Evolutionary conservation across 345 rosid genomes (phyloP), one percentile per base, ranked within the genome.

Genomic region (Salix viminalis): DNA sequence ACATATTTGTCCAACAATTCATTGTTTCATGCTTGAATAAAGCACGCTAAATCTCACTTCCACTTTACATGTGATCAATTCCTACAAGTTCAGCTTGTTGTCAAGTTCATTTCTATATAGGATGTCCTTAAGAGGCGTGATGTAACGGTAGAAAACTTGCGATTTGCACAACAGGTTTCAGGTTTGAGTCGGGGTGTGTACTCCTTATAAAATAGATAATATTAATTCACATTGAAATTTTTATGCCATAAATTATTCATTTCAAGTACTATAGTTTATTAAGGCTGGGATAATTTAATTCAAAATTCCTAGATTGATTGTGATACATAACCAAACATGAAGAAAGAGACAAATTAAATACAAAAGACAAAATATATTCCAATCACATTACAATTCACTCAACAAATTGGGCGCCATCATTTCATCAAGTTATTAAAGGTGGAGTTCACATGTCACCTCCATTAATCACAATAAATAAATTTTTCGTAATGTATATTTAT

Each of bases 401-500:
- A 54, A 30, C 32, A 30, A 3, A 30, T 30, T 30, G 32, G 4
- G 32, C 11, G 32, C 24, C 60, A 54, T 54, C 60, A 54, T 54
- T 54, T 54, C 24, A 54, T 54, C 9, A 21, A 21, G 23, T 21
- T 21, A 54, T n/a, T 54, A 19, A 21, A 54, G 60, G 60, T 50
- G 2, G 56, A 16, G 56, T 21, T 54, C 23, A 23, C 60, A 54
- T 54, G 60, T 54, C 60, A 21, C 60, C 21, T 54, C 60, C 8
- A 54, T 21, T 34, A 34, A 34, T 4, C 37, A 34, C 1, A 5
- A 0, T 32, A 34, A 5, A 0, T 32, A 34, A 34, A 5, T 34
- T 34, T 0, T 34, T 5, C 0, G 0, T 34, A 34, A 34, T 1
- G 1, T 0, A 4, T 34, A 34, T 4, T 34, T 34, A 5, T 34